These are phyloP conservation scores for Pseudonitzschia pungens DNA, from an alignment of 108 stramenopile species.

Conservation along the genomic window DNA sequence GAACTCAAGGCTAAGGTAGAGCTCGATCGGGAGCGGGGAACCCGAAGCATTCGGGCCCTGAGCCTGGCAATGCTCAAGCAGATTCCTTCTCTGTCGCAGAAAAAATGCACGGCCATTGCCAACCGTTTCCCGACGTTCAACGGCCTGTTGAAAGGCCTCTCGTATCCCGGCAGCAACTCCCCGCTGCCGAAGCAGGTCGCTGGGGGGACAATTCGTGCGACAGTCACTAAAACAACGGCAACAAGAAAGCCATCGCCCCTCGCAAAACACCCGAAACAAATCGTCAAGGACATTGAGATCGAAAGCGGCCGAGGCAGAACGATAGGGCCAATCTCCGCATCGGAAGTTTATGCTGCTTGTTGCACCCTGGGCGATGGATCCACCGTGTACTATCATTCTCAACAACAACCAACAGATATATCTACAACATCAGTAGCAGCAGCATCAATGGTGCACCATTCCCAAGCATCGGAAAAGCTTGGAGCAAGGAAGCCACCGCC, in stretches of 20 bases:
- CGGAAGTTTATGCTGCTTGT: constrained; percentile 36
- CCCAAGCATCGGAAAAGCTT: background rate
- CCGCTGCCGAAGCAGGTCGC: background rate
- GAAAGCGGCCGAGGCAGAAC: constrained; percentile 16
- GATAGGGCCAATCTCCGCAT: constrained; percentile 43
- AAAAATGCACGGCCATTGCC: constrained; percentile 40
- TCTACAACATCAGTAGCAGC: constrained; percentile 4
- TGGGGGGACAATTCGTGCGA: background rate
- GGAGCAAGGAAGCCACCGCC: too few species aligned
- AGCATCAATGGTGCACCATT: background rate
- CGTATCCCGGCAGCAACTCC: background rate
- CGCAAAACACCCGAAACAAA: background rate
- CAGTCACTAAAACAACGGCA: background rate
- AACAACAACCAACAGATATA: background rate
- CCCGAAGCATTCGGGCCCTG: constrained; percentile 35
- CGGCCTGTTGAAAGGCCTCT: constrained; percentile 24
- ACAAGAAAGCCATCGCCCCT: background rate
- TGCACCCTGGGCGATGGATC: constrained; percentile 30
- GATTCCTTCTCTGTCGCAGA: constrained; percentile 35
- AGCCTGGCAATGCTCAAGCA: constrained; percentile 50
- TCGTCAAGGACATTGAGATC: constrained; percentile 6
- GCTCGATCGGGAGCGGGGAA: constrained; percentile 53
- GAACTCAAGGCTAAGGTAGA: constrained; percentile 60
- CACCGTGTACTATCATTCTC: background rate
- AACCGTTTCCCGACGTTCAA: constrained; percentile 35